Percentiles rank a stretch among this genome's conserved stretches.
Conservation (phyloP, 1,284 basidiomycete species). For the Fomitopsis schrenkii region DNA sequence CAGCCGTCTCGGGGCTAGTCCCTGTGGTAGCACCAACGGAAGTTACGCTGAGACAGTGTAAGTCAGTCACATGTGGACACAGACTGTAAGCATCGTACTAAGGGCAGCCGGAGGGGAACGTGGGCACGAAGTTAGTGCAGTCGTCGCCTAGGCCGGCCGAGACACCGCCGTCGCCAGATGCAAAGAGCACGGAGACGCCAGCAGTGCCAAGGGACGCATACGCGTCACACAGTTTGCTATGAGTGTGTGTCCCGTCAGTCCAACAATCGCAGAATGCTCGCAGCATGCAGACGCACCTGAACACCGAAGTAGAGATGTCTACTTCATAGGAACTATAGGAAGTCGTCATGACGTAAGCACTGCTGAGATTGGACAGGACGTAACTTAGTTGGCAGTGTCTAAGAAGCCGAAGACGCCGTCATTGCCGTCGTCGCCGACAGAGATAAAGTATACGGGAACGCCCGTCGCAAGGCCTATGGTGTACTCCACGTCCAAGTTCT, state of each 20-base stretch:
- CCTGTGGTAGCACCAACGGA: slow-evolving; percentile 52
- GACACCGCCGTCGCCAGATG: slow-evolving; percentile 65
- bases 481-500: slow-evolving; percentile 62
- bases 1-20: slow-evolving; percentile 49
- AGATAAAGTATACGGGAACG: slow-evolving; percentile 31
- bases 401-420: slow-evolving; percentile 20
- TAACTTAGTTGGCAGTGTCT: slow-evolving; percentile 24
- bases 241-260: background rate
- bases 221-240: slow-evolving; percentile 42
- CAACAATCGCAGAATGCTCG: slow-evolving; percentile 31
- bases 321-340: slow-evolving; percentile 24
- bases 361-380: slow-evolving; percentile 30
- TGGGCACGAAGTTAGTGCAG: slow-evolving; percentile 54
- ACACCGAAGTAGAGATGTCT: slow-evolving; percentile 35
- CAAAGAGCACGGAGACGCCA: slow-evolving; percentile 61
- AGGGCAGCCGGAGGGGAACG: slow-evolving; percentile 65
- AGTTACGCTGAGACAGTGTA: slow-evolving; percentile 48
- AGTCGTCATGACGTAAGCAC: slow-evolving; percentile 49
- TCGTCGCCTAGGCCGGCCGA: slow-evolving; percentile 51
- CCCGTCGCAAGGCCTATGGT: slow-evolving; percentile 43
- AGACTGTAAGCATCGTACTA: slow-evolving; percentile 35
- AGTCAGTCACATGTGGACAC: slow-evolving; percentile 1
- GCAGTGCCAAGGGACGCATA: slow-evolving; percentile 61
- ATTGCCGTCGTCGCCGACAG: slow-evolving; percentile 38
- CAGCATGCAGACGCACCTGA: slow-evolving; percentile 39